Percentiles rank a stretch among this genome's conserved stretches.
phyloP scores from a whole-genome alignment of 2,329 filamentous ascomycete genomes.

The Paracoccidioides lutzii region DNA sequence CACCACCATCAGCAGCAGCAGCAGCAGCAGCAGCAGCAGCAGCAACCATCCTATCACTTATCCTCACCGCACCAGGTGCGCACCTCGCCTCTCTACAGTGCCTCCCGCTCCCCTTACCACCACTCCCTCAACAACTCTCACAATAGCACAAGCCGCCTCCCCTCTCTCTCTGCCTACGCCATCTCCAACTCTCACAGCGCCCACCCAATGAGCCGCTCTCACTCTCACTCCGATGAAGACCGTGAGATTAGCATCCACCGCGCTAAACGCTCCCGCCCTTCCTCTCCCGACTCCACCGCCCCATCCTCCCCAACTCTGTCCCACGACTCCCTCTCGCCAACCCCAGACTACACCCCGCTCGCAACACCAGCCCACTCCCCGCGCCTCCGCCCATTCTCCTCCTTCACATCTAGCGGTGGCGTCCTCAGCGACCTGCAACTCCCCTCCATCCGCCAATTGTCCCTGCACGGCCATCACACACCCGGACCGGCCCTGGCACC shows the following conservation, averaged over 20 bases:
- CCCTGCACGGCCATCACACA: conserved; percentile 43
- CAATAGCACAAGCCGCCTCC: conserved; percentile 47
- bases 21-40: conserved; percentile 10
- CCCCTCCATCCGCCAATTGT: conserved; percentile 67
- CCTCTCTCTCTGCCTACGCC: conserved; percentile 64
- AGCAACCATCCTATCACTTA: conserved; percentile 14
- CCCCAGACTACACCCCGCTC: conserved; percentile 95
- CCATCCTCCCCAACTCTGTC: conserved; percentile 95
- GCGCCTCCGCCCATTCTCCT: conserved; percentile 59
- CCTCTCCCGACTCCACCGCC: conserved; percentile 88
- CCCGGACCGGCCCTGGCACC: conserved; percentile 49
- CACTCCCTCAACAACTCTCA: conserved; percentile 24
- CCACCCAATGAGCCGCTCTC: conserved; percentile 77
- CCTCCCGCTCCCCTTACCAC: conserved; percentile 11
- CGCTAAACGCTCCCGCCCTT: conserved; percentile 80
- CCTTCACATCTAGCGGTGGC: too few relatives aligned
- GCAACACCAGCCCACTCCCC: conserved; percentile 93
- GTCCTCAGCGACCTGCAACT: conserved; percentile 61
- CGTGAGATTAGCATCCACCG: conserved; percentile 52
- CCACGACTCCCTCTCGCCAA: conserved; percentile 87
- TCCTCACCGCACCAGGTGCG: conserved; percentile 16
- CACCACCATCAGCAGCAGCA: conserved; percentile 3
- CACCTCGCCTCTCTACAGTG: conserved; percentile 21
- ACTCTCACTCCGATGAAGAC: conserved; percentile 48
- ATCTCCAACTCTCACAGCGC: conserved; percentile 27